Conservation (phyloP, 768 basidiomycete genomes). For the Leccinum olivaceopallidum region DNA sequence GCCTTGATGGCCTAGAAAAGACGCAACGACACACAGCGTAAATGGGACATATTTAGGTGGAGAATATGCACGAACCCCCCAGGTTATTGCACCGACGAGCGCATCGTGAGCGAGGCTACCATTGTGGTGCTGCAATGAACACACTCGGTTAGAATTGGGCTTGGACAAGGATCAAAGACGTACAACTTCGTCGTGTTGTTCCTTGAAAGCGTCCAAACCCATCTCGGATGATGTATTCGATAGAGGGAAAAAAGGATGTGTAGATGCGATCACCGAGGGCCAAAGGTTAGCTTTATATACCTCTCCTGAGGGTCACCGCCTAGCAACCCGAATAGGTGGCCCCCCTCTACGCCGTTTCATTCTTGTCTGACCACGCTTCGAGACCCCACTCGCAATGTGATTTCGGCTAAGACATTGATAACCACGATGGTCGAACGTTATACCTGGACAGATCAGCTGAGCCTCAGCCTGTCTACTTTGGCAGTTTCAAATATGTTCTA, state of each 20-base stretch:
- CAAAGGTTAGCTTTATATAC: neutral
- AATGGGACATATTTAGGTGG: neutral
- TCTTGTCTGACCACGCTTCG: conserved; percentile 11
- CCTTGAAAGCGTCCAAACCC: conserved; percentile 11
- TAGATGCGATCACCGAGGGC: neutral
- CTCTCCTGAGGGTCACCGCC: neutral
- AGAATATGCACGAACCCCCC: conserved; percentile 12
- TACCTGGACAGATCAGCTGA: neutral
- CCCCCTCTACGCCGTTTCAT: neutral
- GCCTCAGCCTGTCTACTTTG: conserved; percentile 1
- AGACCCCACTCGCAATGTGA: conserved; percentile 9
- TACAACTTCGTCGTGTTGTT: conserved; percentile 3
- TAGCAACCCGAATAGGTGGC: neutral
- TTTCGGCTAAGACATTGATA: conserved; percentile 22
- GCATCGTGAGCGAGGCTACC: conserved; percentile 20
- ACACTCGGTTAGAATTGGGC: neutral
- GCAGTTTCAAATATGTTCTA: conserved; percentile 8
- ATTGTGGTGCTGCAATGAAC: conserved; percentile 10
- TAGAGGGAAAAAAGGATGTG: neutral
- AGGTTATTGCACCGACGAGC: conserved; percentile 21
- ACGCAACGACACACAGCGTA: neutral
- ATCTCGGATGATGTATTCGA: conserved; percentile 11
- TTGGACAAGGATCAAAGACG: neutral
- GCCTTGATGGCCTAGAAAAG: conserved; percentile 17
- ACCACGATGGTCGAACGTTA: conserved; percentile 9